Evolutionary conservation across 1,284 basidiomycete species (phyloP).

Genomic region (Tilletia indica): DNA sequence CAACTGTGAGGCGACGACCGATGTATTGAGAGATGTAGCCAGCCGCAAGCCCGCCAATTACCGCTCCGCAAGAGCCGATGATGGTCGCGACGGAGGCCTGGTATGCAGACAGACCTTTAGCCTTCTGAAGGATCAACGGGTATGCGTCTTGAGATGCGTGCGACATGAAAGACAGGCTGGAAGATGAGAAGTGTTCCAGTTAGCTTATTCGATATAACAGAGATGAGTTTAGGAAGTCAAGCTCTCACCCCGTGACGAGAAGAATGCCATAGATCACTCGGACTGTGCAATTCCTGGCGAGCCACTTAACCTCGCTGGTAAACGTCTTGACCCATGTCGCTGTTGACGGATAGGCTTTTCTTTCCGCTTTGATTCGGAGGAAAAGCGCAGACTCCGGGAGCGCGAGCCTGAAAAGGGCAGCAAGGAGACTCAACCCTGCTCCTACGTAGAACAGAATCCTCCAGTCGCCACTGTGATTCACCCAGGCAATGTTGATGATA

Average conservation of each 20-base stretch:
- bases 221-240: not conserved
- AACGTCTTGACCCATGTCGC: conserved; percentile 31
- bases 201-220: not conserved
- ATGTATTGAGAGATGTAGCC: conserved; percentile 43
- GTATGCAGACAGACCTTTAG: not conserved
- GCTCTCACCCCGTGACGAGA: conserved; percentile 8
- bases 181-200: not conserved
- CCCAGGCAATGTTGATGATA: conserved; percentile 36
- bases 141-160: conserved; percentile 31
- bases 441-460: conserved; percentile 43
- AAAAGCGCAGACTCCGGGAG: conserved; percentile 46
- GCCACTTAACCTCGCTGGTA: conserved; percentile 21
- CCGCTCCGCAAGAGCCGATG: conserved; percentile 32
- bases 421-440: conserved; percentile 31
- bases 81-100: conserved; percentile 35
- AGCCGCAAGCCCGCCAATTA: conserved; percentile 38
- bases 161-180: not conserved
- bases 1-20: conserved; percentile 37
- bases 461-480: conserved; percentile 32
- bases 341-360: not conserved
- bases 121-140: not conserved
- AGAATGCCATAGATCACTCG: conserved; percentile 26
- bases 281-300: conserved; percentile 33
- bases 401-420: conserved; percentile 32
- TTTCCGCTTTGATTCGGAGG: conserved; percentile 29